Evolutionary conservation across 805 yeast species (phyloP).

Genomic region (Wickerhamomyces rabaulensis): DNA sequence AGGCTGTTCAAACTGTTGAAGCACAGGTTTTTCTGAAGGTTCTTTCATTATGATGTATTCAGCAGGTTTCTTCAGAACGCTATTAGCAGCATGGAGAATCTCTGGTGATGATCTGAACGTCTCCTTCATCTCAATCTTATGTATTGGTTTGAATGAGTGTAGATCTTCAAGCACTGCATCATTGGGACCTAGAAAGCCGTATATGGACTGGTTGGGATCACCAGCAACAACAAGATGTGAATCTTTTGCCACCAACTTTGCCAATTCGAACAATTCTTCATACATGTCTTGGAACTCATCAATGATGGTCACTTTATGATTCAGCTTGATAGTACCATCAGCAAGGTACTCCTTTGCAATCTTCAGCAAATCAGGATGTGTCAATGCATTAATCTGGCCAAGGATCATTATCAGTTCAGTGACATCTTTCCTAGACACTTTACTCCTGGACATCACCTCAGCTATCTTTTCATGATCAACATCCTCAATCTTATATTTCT

Average conservation of each 20-base stretch:
- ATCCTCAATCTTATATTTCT: not conserved
- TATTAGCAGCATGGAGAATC: constrained; percentile 39
- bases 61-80: constrained; percentile 4
- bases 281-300: constrained; percentile 77
- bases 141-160: constrained; percentile 9
- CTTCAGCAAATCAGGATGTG: constrained; percentile 19
- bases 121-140: constrained; percentile 35
- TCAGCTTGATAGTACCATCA: constrained; percentile 17
- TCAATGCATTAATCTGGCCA: constrained; percentile 10
- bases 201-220: constrained; percentile 67
- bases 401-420: constrained; percentile 7
- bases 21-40: not conserved
- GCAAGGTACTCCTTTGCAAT: constrained; percentile 29
- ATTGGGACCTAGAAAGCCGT: constrained; percentile 56
- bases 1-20: constrained; percentile 11
- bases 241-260: constrained; percentile 30
- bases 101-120: constrained; percentile 62
- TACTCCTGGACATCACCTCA: not conserved
- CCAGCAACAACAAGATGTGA: constrained; percentile 66
- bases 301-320: constrained; percentile 43
- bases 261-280: constrained; percentile 40
- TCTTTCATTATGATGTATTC: not conserved
- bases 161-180: constrained; percentile 27
- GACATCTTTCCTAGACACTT: not conserved
- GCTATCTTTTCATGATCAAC: not conserved